Evolutionary conservation across 2,329 filamentous ascomycete species (phyloP).

Genomic region (Herpomyces periplanetae): DNA sequence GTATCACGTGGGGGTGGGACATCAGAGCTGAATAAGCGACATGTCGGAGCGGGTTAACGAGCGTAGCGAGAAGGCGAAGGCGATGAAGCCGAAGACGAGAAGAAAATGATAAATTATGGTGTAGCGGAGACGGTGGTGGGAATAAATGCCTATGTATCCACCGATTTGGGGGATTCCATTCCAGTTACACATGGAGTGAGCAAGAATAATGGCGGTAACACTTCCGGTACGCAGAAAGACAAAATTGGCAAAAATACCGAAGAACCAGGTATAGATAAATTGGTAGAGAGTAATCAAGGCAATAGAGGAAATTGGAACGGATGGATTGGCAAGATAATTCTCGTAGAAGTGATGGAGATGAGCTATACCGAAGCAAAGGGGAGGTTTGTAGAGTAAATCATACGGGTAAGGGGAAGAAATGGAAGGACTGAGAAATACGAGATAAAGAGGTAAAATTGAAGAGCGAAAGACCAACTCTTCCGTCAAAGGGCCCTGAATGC

Average conservation of each 20-base stretch:
- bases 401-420: conserved; percentile 6
- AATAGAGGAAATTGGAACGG: conserved; percentile 19
- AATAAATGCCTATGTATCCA: conserved; percentile 24
- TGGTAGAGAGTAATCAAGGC: conserved; percentile 38
- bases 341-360: conserved; percentile 91
- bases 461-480: conserved; percentile 84
- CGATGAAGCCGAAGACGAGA: no score
- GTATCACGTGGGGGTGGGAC: no score
- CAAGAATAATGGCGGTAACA: conserved; percentile 27
- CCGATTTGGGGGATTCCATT: conserved; percentile 59
- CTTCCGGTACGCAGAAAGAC: conserved; percentile 53
- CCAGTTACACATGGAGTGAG: conserved; percentile 68
- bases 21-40: no score
- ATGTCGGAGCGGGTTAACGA: no score
- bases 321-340: conserved; percentile 40
- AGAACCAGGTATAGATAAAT: conserved; percentile 58
- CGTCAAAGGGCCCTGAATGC: conserved; percentile 32
- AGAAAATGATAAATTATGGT: no score
- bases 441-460: conserved; percentile 39
- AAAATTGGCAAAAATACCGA: conserved; percentile 74
- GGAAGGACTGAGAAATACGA: conserved; percentile 22
- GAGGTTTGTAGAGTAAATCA: conserved; percentile 9
- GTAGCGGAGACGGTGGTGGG: no score
- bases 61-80: no score
- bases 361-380: conserved; percentile 62